These are phyloP conservation scores for Saccharomyces mikatae DNA, from an alignment of 805 yeast genomes.

Conservation along the genomic window DNA sequence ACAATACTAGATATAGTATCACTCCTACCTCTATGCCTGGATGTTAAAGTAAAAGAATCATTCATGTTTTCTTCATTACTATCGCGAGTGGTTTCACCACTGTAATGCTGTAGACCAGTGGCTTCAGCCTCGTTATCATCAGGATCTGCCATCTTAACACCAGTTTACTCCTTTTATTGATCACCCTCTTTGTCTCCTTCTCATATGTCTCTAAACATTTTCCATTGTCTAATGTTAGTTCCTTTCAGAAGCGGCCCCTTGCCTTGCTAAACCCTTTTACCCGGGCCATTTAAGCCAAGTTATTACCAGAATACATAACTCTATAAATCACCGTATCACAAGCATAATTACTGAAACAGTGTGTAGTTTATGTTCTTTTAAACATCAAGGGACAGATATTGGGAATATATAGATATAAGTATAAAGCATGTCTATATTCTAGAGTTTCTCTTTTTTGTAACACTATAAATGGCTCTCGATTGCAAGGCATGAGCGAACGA, in stretches of 20 bases:
- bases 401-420: neutral
- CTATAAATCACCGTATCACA: neutral
- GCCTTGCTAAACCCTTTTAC: neutral
- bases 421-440: neutral
- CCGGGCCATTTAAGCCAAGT: neutral
- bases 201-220: neutral
- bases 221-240: neutral
- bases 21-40: conserved; percentile 19
- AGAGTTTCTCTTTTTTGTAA: conserved; percentile 1
- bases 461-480: conserved; percentile 44
- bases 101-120: neutral
- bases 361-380: neutral
- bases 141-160: neutral
- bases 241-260: neutral
- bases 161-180: neutral
- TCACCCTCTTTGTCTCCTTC: neutral
- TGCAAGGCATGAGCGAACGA: conserved; percentile 74
- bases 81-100: neutral
- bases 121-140: neutral
- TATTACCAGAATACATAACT: neutral
- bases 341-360: neutral
- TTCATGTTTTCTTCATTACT: neutral
- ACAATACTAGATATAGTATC: conserved; percentile 25
- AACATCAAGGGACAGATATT: neutral
- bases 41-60: neutral